These are phyloP conservation scores for Beauveria australis DNA, from an alignment of 2,329 filamentous ascomycete species.

Conservation along the genomic window DNA sequence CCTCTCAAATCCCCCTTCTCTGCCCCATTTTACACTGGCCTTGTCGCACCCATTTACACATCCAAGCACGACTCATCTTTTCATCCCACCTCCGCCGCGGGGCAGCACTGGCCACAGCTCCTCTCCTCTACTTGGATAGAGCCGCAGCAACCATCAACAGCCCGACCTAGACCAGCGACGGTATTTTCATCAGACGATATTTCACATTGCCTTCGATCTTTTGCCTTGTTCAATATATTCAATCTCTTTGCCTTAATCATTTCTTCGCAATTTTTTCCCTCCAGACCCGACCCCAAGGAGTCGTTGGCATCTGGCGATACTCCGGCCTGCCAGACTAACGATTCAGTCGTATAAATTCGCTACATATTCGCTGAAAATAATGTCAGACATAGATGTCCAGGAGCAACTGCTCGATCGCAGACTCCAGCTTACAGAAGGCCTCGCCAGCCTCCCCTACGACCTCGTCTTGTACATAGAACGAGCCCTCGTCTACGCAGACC, in stretches of 20 bases:
- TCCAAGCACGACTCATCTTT: neutral
- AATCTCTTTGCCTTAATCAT: neutral
- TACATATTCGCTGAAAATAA: neutral
- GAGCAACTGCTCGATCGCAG: conserved; percentile 45
- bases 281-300: too few species aligned
- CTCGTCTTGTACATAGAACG: conserved; percentile 59
- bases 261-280: too few species aligned
- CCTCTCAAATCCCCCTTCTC: neutral
- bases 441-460: conserved; percentile 49
- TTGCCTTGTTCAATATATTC: neutral
- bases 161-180: neutral
- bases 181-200: neutral
- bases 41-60: neutral
- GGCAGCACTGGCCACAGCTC: neutral
- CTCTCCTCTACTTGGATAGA: neutral
- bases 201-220: too few species aligned
- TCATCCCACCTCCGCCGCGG: conserved; percentile 3
- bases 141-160: neutral
- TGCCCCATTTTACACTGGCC: neutral
- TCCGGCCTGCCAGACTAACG: neutral
- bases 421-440: conserved; percentile 45
- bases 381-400: conserved; percentile 15
- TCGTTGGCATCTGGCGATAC: too few species aligned
- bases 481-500: conserved; percentile 59
- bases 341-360: neutral